Conservation (phyloP, 176 grass and related monocot species). For the Oryza coarctata region DNA sequence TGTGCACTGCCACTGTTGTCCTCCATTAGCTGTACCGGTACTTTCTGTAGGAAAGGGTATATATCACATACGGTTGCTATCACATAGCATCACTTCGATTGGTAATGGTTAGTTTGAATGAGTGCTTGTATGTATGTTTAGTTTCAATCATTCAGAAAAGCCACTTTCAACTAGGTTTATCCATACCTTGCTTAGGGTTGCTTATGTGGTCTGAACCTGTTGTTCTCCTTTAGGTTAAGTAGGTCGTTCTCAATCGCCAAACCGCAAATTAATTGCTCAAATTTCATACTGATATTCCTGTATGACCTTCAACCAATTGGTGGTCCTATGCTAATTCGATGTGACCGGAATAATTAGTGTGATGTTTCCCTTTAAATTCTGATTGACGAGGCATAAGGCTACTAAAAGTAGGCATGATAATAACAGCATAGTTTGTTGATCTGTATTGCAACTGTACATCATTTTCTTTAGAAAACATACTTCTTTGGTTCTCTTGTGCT, state of each 20-base stretch:
- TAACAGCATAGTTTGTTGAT: neutral
- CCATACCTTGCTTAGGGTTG: neutral
- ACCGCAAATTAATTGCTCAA: neutral
- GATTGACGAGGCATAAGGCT: neutral
- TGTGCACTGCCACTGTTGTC: neutral
- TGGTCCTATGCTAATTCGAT: slow-evolving; percentile 23
- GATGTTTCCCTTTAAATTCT: neutral
- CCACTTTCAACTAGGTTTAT: neutral
- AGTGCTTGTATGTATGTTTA: neutral
- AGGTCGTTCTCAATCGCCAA: slow-evolving; percentile 6
- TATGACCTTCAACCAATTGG: neutral
- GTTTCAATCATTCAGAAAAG: neutral
- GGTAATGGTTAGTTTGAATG: neutral
- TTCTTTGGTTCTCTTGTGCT: neutral
- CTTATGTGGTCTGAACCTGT: neutral
- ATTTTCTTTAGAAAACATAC: neutral
- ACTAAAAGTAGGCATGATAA: neutral
- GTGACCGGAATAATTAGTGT: neutral
- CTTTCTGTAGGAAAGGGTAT: neutral
- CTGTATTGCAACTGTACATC: neutral
- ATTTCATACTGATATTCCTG: neutral
- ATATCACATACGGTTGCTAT: neutral
- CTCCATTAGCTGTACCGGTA: neutral
- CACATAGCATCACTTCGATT: neutral
- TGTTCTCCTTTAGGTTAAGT: neutral